A percentile compares a stretch with the other conserved stretches of the same genome.
These are phyloP conservation scores for Tilletia indica DNA, from an alignment of 1,284 basidiomycete genomes.

Conservation along the genomic window DNA sequence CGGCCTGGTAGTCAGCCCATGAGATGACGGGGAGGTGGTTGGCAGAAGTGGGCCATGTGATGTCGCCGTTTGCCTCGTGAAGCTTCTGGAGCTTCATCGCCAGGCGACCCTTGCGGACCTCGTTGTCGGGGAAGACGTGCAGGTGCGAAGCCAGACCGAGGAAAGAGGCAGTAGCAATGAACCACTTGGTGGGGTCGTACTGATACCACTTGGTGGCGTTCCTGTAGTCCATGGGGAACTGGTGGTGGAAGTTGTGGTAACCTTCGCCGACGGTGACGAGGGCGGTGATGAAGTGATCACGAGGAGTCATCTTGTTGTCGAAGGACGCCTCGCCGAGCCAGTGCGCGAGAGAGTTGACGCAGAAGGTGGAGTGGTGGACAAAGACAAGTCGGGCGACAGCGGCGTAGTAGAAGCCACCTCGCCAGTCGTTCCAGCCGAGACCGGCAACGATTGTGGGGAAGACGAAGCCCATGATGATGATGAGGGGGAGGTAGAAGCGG, in stretches of 20 bases:
- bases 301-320: constrained; percentile 55
- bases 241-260: constrained; percentile 56
- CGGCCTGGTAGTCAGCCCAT: constrained; percentile 53
- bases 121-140: constrained; percentile 55
- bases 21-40: constrained; percentile 52
- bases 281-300: constrained; percentile 54
- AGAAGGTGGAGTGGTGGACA: constrained; percentile 56
- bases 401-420: constrained; percentile 54
- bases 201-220: constrained; percentile 55
- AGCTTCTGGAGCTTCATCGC: constrained; percentile 51
- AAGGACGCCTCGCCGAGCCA: constrained; percentile 54
- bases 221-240: constrained; percentile 56
- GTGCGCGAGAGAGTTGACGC: constrained; percentile 55
- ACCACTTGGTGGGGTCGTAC: constrained; percentile 56
- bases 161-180: constrained; percentile 42
- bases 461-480: constrained; percentile 50
- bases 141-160: constrained; percentile 52
- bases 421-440: constrained; percentile 54
- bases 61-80: constrained; percentile 35
- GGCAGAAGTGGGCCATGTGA: constrained; percentile 47
- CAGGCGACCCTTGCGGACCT: constrained; percentile 52
- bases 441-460: constrained; percentile 54
- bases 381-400: constrained; percentile 51
- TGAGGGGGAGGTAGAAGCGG: constrained; percentile 52
- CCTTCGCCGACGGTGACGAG: constrained; percentile 54